A percentile compares a stretch with the other conserved stretches of the same genome.
phyloP scores from a whole-genome alignment of 2,329 filamentous ascomycete species.

The Fusarium longipes region DNA sequence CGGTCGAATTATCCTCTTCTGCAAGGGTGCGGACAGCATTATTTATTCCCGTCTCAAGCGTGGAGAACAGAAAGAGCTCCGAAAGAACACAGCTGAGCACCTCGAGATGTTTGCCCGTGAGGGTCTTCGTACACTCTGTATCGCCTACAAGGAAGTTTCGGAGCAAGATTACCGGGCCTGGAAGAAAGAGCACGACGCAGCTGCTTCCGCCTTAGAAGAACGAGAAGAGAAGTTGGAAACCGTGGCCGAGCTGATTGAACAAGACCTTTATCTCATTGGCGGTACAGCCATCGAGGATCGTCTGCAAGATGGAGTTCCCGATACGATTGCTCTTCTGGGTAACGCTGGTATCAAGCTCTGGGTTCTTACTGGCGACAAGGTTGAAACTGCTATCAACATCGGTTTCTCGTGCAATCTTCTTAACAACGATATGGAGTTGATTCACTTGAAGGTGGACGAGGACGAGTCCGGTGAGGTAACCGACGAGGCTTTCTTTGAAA shows the following conservation, averaged over 20 bases:
- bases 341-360: conserved; percentile 97
- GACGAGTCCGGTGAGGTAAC: conserved; percentile 65
- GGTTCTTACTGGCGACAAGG: conserved; percentile 98
- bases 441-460: conserved; percentile 87
- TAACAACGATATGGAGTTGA: conserved; percentile 97
- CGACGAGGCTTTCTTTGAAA: conserved; percentile 63
- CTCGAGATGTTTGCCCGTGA: conserved; percentile 97
- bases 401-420: conserved; percentile 98
- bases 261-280: conserved; percentile 86
- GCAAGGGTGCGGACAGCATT: conserved; percentile 96
- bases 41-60: conserved; percentile 91
- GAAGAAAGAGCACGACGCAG: conserved; percentile 90
- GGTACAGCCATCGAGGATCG: conserved; percentile 98
- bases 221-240: conserved; percentile 94
- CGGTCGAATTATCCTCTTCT: conserved; percentile 88
- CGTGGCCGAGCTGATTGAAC: conserved; percentile 90
- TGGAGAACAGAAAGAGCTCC: conserved; percentile 86
- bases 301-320: conserved; percentile 94
- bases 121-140: conserved; percentile 92
- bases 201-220: conserved; percentile 83
- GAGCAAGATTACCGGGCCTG: conserved; percentile 87
- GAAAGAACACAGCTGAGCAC: conserved; percentile 87
- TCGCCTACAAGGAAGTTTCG: conserved; percentile 82
- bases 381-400: conserved; percentile 99
- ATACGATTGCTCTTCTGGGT: conserved; percentile 90